Base-by-base conservation (phyloP, 169 alveolate species). In the Babesia ovata region DNA sequence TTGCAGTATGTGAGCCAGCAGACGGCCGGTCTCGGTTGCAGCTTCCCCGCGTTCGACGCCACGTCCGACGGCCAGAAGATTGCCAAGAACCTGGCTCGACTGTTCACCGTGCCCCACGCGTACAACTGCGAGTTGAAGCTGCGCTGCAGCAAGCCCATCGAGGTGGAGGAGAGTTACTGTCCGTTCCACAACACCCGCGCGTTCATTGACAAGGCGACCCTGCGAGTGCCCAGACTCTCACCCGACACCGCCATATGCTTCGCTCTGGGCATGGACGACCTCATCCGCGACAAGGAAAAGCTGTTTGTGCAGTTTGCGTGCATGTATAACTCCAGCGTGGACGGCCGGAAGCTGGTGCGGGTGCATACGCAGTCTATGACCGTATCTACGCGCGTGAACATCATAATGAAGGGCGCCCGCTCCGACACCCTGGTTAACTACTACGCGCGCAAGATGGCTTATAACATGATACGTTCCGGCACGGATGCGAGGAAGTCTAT, bases 51-150 rank as follows among this genome's bases (percentile, higher is more conserved):
- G n/a, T 79, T 70, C 77, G 39, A 70, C 14, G 56, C 50, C 19
- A 46, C 9, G 59, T 33, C 26, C 21, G 75, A 73, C 56, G 70
- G 33, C 42, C 6, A 24, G 14, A 73, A 63, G 28, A 59, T 81
- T 9, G 28, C 16, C 52, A 39, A 72, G 36, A 60, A 73, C 59
- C 16, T 81, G 36, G 63, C 33, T 1, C 36, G 88, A 9, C 44
- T 72, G 28, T 70, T 81, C 48, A 73, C 72, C 33, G 67, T 81
- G 39, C 86, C 63, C 16, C 65, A 66, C 44, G 93, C 79, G 7
- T 89, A 89, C 63, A 78, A 75, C 44, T 89, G 93, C 72, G 93
- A 89, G 73, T 60, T 89, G 59, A 89, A 83, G 59, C 78, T 89
- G 62, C 46, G 93, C 54, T 61, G 75, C 44, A 74, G 88, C 22